Evolutionary conservation across 1,284 basidiomycete genomes (phyloP), one percentile per base, ranked within the genome.

Genomic region (Rhodotorula mucilaginosa): DNA sequence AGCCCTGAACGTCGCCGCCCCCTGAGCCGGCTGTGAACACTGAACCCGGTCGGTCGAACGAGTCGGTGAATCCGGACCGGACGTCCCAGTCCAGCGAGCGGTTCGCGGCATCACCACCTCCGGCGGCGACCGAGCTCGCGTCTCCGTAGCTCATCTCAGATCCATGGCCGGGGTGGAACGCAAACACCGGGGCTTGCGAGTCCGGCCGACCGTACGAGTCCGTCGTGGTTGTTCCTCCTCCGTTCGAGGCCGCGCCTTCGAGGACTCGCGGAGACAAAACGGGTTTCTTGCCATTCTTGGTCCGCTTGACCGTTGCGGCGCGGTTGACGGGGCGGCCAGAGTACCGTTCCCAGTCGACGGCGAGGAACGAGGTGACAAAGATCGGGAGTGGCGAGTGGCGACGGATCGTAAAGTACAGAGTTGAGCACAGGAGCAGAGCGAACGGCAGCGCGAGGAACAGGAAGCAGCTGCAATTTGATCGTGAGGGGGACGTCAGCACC

Each of bases 261-360:
- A 63, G 58, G 61, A 34, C 51, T 48, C 51, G 47, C 52, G 54
- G 46, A 12, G 52, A 39, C 39, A 18, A 23, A 19, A 39, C 39
- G 26, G 29, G 34, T 10, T 51, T 34, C 34, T 34, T 39, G 31
- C 19, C 58, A 54, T 57, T 54, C 52, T 56, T 64, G 47, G 59
- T 34, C 47, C 61, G 60, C 29, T 60, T 59, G 57, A 72, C 64
- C 13, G 70, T 72, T n/a, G 34, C 49, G 3, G 70, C 48, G 61
- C 70, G 70, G 57, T 63, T 58, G 48, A 77, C 69, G 34, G 72
- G 71, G 8, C 74, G 71, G 26, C 65, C 61, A 1, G 68, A 54
- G 65, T 75, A 75, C n/a, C 65, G 63, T 57, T 67, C 64, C 74
- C 74, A 75, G 46, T 75, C 70, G 61, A 75, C 67, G 26, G 68